These are phyloP conservation scores for Secale cereale DNA, from an alignment of 176 grass and related monocot genomes.

Conservation along the genomic window DNA sequence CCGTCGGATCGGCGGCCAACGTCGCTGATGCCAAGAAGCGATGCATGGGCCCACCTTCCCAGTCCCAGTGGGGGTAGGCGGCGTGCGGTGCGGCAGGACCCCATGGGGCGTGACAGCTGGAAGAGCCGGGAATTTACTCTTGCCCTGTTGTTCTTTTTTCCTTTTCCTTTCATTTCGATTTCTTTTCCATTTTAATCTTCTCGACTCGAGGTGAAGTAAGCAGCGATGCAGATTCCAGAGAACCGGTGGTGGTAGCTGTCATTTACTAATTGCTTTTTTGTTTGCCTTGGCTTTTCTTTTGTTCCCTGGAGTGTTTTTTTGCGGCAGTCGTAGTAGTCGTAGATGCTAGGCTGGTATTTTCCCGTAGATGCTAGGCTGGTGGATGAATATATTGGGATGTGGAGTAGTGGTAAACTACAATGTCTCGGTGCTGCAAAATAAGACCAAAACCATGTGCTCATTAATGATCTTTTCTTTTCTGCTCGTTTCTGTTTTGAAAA, in stretches of 20 bases:
- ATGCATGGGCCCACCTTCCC: constrained; percentile 55
- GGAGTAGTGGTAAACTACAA: not conserved
- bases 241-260: constrained; percentile 28
- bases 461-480: not conserved
- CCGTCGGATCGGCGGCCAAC: constrained; percentile 57
- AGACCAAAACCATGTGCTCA: constrained; percentile 28
- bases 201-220: constrained; percentile 37
- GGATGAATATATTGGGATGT: constrained; percentile 36
- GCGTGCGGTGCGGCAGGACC: not conserved
- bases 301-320: constrained; percentile 25
- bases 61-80: constrained; percentile 40
- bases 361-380: constrained; percentile 10
- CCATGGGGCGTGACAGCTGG: constrained; percentile 18
- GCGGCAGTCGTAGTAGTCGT: not conserved
- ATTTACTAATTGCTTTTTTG: constrained; percentile 30
- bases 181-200: constrained; percentile 33
- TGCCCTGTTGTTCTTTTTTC: not conserved
- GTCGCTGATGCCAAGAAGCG: constrained; percentile 55
- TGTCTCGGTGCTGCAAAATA: constrained; percentile 29
- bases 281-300: not conserved
- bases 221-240: not conserved
- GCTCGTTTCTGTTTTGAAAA: not conserved
- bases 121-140: constrained; percentile 23
- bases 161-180: not conserved
- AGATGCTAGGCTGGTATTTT: constrained; percentile 19